A percentile compares a stretch with the other conserved stretches of the same genome.
phyloP scores from a whole-genome alignment of 805 yeast species.

The Saccharomycopsis sp. region DNA sequence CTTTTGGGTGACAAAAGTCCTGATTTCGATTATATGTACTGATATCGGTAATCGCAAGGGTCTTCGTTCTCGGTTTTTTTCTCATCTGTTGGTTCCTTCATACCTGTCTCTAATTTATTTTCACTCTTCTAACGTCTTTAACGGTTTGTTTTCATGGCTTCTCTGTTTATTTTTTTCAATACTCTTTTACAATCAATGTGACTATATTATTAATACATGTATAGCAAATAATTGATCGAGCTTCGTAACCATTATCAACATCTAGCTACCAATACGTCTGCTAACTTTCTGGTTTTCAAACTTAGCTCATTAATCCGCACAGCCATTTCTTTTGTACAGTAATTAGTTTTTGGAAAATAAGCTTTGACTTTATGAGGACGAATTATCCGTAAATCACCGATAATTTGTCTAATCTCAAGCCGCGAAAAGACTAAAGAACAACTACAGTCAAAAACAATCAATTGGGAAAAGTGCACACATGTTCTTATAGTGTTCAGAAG shows the following conservation, averaged over 20 bases:
- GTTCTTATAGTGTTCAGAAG: not conserved
- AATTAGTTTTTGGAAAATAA: too few relatives aligned
- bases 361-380: too few relatives aligned
- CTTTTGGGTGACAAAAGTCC: slow-evolving; percentile 17
- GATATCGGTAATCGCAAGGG: too few relatives aligned
- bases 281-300: too few relatives aligned
- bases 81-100: not conserved
- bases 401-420: not conserved
- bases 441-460: not conserved
- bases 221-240: too few relatives aligned
- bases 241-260: not conserved
- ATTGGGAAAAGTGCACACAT: not conserved
- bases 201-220: not conserved
- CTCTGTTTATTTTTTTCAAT: not conserved
- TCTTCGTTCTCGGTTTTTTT: not conserved
- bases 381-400: too few relatives aligned
- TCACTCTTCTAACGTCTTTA: not conserved
- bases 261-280: too few relatives aligned
- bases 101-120: not conserved
- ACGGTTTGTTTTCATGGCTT: not conserved
- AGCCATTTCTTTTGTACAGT: too few relatives aligned
- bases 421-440: not conserved
- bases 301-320: too few relatives aligned
- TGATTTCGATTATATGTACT: slow-evolving; percentile 18
- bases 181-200: not conserved